Percentiles rank a stretch among this genome's conserved stretches.
phyloP scores from a whole-genome alignment of 306 rosid species.

The Fragaria nilgerrensis region DNA sequence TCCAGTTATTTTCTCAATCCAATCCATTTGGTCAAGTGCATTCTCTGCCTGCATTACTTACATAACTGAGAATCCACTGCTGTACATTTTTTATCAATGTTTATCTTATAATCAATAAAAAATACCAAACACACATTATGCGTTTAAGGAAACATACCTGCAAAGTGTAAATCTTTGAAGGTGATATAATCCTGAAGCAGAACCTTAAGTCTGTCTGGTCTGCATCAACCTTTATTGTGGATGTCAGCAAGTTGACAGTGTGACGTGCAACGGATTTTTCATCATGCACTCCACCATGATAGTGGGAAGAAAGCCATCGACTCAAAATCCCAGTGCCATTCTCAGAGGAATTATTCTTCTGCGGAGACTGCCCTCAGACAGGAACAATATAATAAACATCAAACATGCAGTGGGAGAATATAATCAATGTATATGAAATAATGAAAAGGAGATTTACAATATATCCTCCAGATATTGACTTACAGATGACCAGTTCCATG shows the following conservation, averaged over 20 bases:
- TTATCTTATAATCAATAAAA: neutral
- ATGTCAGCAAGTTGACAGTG: constrained; percentile 75
- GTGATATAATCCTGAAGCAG: constrained; percentile 86
- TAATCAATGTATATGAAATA: neutral
- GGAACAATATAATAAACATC: constrained; percentile 31
- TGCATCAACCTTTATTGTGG: constrained; percentile 75
- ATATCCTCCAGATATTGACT: constrained; percentile 41
- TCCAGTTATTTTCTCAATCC: constrained; percentile 85
- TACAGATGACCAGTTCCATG: constrained; percentile 56
- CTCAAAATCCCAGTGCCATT: constrained; percentile 63
- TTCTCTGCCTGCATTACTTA: constrained; percentile 67
- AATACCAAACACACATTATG: neutral
- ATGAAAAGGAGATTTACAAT: constrained; percentile 17
- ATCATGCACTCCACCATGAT: constrained; percentile 74
- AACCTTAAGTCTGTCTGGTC: constrained; percentile 82
- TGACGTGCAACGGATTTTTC: constrained; percentile 67
- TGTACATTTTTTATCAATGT: neutral
- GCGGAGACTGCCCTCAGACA: constrained; percentile 58
- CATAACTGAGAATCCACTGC: constrained; percentile 5
- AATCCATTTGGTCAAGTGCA: constrained; percentile 78
- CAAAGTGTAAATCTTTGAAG: constrained; percentile 66
- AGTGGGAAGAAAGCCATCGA: constrained; percentile 82
- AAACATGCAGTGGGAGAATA: constrained; percentile 25
- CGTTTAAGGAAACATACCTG: constrained; percentile 48
- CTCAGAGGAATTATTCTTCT: constrained; percentile 45